These are phyloP conservation scores for Albophoma yamanashiensis DNA, from an alignment of 2,329 filamentous ascomycete genomes.

Conservation along the genomic window DNA sequence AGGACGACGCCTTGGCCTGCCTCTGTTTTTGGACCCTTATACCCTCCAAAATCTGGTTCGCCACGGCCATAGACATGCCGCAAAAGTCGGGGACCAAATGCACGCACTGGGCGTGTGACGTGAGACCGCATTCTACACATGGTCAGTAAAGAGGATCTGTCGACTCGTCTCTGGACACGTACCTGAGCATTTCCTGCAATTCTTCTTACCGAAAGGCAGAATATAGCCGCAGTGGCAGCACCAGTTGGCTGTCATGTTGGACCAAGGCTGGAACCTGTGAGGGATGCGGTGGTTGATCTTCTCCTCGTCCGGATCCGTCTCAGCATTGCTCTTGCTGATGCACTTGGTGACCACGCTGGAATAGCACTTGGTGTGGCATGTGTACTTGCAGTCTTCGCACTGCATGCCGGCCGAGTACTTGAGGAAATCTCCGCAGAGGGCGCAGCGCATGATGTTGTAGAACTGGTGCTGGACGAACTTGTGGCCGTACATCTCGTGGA, in stretches of 20 bases:
- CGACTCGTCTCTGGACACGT: too few relatives aligned
- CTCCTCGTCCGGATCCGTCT: constrained; percentile 96
- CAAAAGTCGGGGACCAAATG: constrained; percentile 98
- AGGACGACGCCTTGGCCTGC: constrained; percentile 44
- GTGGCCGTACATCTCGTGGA: constrained; percentile 98
- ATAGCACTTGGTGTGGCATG: constrained; percentile 97
- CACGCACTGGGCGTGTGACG: constrained; percentile 81
- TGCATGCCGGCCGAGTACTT: constrained; percentile 99
- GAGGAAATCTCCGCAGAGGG: constrained; percentile 93
- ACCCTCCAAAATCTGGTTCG: constrained; percentile 84
- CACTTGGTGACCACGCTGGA: constrained; percentile 95
- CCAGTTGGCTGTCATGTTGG: constrained; percentile 97
- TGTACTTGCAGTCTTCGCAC: constrained; percentile 99
- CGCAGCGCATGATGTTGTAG: constrained; percentile 99
- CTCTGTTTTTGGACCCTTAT: constrained; percentile 68
- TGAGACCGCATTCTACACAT: constrained; percentile 89
- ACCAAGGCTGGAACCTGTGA: constrained; percentile 92
- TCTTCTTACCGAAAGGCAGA: constrained; percentile 87
- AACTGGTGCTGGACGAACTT: constrained; percentile 98
- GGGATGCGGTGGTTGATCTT: constrained; percentile 99
- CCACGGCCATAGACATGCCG: constrained; percentile 96
- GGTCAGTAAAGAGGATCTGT: too few relatives aligned
- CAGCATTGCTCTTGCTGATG: constrained; percentile 98
- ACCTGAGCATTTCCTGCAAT: constrained; percentile 85
- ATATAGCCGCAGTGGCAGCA: constrained; percentile 98